These are phyloP conservation scores for Evernia prunastri DNA, from an alignment of 495 filamentous ascomycete species.

Conservation along the genomic window DNA sequence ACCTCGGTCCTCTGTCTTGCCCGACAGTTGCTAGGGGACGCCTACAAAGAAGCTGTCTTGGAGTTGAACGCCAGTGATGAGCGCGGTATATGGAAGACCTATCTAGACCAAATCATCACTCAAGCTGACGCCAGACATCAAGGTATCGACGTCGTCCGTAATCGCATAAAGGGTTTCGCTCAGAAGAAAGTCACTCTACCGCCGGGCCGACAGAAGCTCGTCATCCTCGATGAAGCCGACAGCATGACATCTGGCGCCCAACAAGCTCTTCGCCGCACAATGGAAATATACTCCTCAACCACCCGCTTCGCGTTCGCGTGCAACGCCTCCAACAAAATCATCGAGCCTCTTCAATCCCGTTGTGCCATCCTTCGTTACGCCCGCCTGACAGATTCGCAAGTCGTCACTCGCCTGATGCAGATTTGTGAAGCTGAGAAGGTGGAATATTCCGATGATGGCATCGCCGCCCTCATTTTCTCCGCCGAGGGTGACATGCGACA, in stretches of 20 bases:
- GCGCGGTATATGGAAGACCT: conserved; percentile 52
- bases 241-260: conserved; percentile 95
- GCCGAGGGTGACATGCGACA: conserved; percentile 99
- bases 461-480: conserved; percentile 91
- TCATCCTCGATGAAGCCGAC: conserved; percentile 97
- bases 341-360: conserved; percentile 92
- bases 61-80: conserved; percentile 97
- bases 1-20: conserved; percentile 93
- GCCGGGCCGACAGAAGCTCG: conserved; percentile 82
- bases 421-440: conserved; percentile 80
- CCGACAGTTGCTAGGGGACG: conserved; percentile 81
- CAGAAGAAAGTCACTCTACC: conserved; percentile 99
- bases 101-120: neutral
- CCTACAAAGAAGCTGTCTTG: conserved; percentile 96
- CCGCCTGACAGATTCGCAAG: conserved; percentile 83
- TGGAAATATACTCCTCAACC: conserved; percentile 98
- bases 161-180: conserved; percentile 96
- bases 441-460: conserved; percentile 84
- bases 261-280: conserved; percentile 89
- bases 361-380: conserved; percentile 95
- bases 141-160: conserved; percentile 91
- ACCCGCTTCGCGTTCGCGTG: conserved; percentile 98
- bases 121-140: conserved; percentile 37
- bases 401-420: conserved; percentile 83
- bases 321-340: conserved; percentile 99